phyloP scores from a whole-genome alignment of 2,329 filamentous ascomycete species.

The Diaporthe citri region DNA sequence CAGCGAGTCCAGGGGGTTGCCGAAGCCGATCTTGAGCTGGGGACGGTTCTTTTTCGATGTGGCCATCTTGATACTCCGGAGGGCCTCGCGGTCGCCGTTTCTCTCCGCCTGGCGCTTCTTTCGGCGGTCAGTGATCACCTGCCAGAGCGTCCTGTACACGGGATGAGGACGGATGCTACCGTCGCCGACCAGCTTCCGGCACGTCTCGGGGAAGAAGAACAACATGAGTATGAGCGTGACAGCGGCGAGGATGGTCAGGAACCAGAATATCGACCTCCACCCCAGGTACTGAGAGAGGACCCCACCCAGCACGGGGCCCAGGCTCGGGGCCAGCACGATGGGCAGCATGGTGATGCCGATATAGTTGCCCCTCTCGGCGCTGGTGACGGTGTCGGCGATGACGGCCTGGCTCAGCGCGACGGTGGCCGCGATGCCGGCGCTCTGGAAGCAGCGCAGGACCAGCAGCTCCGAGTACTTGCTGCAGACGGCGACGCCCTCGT shows the following conservation, averaged over 20 bases:
- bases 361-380: conserved; percentile 71
- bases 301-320: conserved; percentile 64
- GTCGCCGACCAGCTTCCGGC: conserved; percentile 58
- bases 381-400: conserved; percentile 73
- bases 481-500: conserved; percentile 65
- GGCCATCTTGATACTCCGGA: conserved; percentile 23
- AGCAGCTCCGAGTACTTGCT: conserved; percentile 64
- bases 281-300: conserved; percentile 60
- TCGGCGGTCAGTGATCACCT: conserved; percentile 42
- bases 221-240: conserved; percentile 53
- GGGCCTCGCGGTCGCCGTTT: conserved; percentile 27
- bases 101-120: conserved; percentile 29
- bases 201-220: conserved; percentile 60
- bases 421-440: conserved; percentile 69
- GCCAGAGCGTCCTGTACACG: conserved; percentile 45
- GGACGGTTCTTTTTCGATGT: conserved; percentile 23
- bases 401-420: conserved; percentile 70
- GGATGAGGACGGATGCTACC: conserved; percentile 54
- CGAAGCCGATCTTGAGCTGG: conserved; percentile 69
- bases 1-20: conserved; percentile 89
- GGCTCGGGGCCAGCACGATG: conserved; percentile 56
- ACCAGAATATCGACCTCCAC: conserved; percentile 67
- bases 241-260: conserved; percentile 55
- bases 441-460: conserved; percentile 68
- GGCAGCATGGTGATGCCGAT: conserved; percentile 66